A percentile compares a stretch with the other conserved stretches of the same genome.
phyloP scores from a whole-genome alignment of 148 eudicot species.

The Chenopodium formosanum region DNA sequence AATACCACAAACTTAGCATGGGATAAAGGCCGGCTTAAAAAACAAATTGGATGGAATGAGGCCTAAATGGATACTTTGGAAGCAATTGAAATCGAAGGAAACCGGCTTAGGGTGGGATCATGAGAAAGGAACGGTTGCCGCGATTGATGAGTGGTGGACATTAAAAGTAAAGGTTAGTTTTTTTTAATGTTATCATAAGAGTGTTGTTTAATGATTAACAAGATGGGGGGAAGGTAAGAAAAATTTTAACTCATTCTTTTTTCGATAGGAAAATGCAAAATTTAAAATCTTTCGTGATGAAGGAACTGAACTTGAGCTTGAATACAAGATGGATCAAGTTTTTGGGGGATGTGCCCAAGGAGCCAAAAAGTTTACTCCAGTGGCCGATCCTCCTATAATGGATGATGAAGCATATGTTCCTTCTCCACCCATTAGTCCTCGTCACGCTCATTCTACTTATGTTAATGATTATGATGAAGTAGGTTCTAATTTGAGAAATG shows the following conservation, averaged over 20 bases:
- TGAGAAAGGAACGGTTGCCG: background rate
- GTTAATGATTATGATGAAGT: background rate
- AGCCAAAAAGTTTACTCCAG: background rate
- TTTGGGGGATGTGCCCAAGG: slow-evolving; percentile 1
- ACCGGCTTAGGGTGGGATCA: slow-evolving; percentile 4
- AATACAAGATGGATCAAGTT: background rate
- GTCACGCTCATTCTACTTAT: background rate
- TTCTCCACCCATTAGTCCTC: background rate
- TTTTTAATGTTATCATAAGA: background rate
- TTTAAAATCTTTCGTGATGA: background rate
- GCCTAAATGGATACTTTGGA: background rate
- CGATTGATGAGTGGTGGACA: slow-evolving; percentile 11
- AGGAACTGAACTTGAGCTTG: background rate
- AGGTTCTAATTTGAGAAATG: background rate
- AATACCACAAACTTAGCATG: background rate
- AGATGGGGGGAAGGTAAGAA: too few relatives aligned
- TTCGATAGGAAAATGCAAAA: slow-evolving; percentile 4
- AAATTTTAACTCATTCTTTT: background rate
- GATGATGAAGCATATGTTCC: background rate
- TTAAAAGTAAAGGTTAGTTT: slow-evolving; percentile 5
- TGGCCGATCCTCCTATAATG: background rate
- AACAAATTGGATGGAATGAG: slow-evolving; percentile 1
- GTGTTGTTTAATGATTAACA: background rate
- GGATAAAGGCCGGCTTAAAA: background rate
- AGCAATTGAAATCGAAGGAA: background rate